A percentile compares a stretch with the other conserved stretches of the same genome.
Conservation (phyloP, 108 stramenopile genomes). For the Cyclotella distinguenda region DNA sequence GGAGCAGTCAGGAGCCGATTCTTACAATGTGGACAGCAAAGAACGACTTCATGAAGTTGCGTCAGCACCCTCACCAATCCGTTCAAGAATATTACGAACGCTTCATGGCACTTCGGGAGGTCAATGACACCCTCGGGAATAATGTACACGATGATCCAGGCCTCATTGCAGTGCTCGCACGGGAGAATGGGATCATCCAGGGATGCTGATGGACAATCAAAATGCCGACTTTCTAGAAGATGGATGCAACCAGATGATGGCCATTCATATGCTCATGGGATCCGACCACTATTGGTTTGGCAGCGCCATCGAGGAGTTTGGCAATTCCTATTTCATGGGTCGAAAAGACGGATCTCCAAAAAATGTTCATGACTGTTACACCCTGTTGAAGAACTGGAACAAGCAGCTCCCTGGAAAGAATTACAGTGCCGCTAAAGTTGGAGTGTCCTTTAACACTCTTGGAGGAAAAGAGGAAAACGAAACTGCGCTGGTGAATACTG, state of each 20-base stretch:
- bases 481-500: not conserved
- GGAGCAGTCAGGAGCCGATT: not conserved
- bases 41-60: not conserved
- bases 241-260: not conserved
- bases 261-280: not conserved
- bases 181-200: not conserved
- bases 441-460: not conserved
- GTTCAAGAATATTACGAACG: not conserved
- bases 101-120: not conserved
- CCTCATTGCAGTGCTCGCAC: not conserved
- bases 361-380: not conserved
- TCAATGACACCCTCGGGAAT: not conserved
- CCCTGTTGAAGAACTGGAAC: not conserved
- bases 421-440: not conserved
- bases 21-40: not conserved
- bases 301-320: not conserved
- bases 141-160: not conserved
- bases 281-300: not conserved
- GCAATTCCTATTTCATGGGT: not conserved
- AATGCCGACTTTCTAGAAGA: not conserved
- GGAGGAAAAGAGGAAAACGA: not conserved
- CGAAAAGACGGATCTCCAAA: not conserved
- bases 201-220: not conserved
- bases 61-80: not conserved
- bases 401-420: not conserved